A percentile compares a stretch with the other conserved stretches of the same genome.
phyloP scores from a whole-genome alignment of 768 basidiomycete species.

The Amylocystis lapponica region DNA sequence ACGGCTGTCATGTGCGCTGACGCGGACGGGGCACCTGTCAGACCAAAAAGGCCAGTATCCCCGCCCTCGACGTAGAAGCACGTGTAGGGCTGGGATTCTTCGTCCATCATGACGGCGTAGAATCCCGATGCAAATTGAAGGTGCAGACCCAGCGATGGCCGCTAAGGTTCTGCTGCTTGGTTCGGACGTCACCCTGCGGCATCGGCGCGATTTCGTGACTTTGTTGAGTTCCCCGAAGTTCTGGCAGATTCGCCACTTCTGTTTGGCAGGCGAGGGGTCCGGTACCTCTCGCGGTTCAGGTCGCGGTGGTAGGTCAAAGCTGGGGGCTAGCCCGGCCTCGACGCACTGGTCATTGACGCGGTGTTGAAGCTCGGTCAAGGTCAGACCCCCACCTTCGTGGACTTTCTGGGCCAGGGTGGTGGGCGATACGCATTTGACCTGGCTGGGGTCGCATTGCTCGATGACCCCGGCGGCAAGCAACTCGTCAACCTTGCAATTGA shows the following conservation, averaged over 20 bases:
- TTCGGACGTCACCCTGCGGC: constrained; percentile 29
- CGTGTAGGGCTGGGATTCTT: constrained; percentile 18
- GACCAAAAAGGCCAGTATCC: constrained; percentile 34
- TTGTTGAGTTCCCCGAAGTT: constrained; percentile 30
- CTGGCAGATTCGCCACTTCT: constrained; percentile 34
- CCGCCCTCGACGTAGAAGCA: constrained; percentile 36
- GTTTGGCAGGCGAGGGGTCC: background rate
- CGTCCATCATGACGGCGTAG: constrained; percentile 16
- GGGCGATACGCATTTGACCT: constrained; percentile 31
- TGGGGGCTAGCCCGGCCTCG: constrained; percentile 15
- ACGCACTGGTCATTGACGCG: constrained; percentile 30
- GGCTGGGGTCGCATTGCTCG: constrained; percentile 17
- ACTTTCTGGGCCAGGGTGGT: constrained; percentile 34
- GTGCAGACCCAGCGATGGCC: constrained; percentile 31
- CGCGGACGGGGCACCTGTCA: constrained; percentile 32
- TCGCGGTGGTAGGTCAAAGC: constrained; percentile 19
- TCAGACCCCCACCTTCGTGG: constrained; percentile 24
- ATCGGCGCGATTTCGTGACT: constrained; percentile 16
- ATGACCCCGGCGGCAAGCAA: constrained; percentile 32
- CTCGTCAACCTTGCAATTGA: constrained; percentile 27
- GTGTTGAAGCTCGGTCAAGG: constrained; percentile 29
- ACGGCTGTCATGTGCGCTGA: constrained; percentile 22
- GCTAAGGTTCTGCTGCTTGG: constrained; percentile 31
- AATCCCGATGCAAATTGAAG: constrained; percentile 36
- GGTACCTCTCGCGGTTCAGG: constrained; percentile 1